Evolutionary conservation across 2,329 filamentous ascomycete genomes (phyloP).

Genomic region (Neofusicoccum ribis): DNA sequence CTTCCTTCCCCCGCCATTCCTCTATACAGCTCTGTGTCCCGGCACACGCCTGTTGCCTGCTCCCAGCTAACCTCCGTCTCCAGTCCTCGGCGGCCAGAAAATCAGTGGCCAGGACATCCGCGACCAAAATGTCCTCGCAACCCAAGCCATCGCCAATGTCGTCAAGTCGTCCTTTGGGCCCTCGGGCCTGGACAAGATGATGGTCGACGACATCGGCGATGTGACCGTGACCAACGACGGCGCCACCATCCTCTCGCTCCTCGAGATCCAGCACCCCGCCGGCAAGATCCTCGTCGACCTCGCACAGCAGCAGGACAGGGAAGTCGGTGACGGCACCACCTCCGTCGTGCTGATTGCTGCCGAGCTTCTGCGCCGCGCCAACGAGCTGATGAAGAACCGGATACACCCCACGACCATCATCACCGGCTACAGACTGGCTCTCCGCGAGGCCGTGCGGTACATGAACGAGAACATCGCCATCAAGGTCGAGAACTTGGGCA

Average conservation of each 20-base stretch:
- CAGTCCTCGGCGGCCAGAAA: constrained; percentile 92
- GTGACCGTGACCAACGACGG: constrained; percentile 99
- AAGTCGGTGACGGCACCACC: constrained; percentile 97
- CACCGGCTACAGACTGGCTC: constrained; percentile 91
- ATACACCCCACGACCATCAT: constrained; percentile 99
- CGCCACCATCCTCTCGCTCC: constrained; percentile 89
- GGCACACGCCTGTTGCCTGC: background rate
- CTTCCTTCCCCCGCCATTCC: constrained; percentile 1
- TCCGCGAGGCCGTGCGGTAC: constrained; percentile 96
- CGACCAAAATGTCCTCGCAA: constrained; percentile 96
- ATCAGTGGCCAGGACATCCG: constrained; percentile 95
- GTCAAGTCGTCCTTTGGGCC: constrained; percentile 98
- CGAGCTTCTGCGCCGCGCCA: constrained; percentile 87
- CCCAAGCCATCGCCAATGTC: constrained; percentile 96
- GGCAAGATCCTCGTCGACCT: constrained; percentile 98
- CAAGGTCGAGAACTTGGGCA: constrained; percentile 87
- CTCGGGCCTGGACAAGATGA: constrained; percentile 98
- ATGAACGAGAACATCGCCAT: constrained; percentile 98
- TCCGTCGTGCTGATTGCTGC: constrained; percentile 97
- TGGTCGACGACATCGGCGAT: constrained; percentile 99
- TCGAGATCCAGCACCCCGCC: constrained; percentile 96
- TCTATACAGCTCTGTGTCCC: background rate
- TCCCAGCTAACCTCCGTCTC: constrained; percentile 30
- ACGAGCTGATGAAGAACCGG: constrained; percentile 99
- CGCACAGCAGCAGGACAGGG: constrained; percentile 97